Percentiles rank a stretch among this genome's conserved stretches.
Conservation (phyloP, 257 asterid genomes). For the Nicotiana paniculata region DNA sequence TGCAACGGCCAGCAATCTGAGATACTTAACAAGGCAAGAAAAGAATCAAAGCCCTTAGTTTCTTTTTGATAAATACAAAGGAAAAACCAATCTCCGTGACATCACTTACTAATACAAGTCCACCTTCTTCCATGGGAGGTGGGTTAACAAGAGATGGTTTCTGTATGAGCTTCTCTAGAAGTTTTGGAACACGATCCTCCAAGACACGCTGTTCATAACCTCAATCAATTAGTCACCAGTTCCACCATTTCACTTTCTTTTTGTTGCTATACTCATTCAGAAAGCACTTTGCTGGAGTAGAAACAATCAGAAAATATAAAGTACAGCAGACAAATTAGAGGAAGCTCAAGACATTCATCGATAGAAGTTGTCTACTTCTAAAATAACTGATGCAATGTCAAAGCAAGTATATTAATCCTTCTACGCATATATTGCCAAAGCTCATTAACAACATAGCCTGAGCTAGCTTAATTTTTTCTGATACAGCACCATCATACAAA, state of each 20-base stretch:
- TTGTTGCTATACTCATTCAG: neutral
- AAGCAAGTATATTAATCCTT: neutral
- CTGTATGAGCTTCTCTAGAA: constrained; percentile 83
- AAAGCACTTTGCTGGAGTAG: neutral
- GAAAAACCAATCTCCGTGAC: neutral
- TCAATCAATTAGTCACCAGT: constrained; percentile 1
- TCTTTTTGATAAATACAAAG: constrained; percentile 10
- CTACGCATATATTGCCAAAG: neutral
- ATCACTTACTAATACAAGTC: constrained; percentile 72
- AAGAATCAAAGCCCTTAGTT: constrained; percentile 10
- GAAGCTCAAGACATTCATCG: neutral
- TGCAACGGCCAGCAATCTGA: constrained; percentile 87
- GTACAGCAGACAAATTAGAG: neutral
- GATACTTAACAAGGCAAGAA: constrained; percentile 48
- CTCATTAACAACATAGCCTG: neutral
- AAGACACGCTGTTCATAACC: constrained; percentile 64
- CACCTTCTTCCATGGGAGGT: constrained; percentile 96
- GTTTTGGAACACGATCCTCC: constrained; percentile 93
- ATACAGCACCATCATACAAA: neutral
- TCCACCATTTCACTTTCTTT: neutral
- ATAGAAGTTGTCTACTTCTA: neutral
- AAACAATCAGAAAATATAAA: neutral
- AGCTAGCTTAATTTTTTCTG: neutral
- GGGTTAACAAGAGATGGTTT: constrained; percentile 83
- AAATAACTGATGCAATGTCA: neutral